Conservation (phyloP, 1,139 yeast genomes). For the Nakaseomyces kungkrabaensis region DNA sequence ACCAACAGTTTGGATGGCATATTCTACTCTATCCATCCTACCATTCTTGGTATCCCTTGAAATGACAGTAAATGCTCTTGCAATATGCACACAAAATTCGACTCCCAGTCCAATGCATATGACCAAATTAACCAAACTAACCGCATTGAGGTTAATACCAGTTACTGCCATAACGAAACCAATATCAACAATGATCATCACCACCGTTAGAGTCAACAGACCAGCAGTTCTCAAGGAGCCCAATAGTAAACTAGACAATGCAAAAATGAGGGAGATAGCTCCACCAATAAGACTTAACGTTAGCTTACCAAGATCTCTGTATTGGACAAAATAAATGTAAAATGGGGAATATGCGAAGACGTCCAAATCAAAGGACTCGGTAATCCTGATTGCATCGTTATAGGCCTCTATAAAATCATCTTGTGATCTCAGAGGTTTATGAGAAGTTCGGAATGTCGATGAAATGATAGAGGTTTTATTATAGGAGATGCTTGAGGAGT, state of each 20-base stretch:
- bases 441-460: constrained; percentile 72
- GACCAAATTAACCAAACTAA: constrained; percentile 75
- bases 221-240: constrained; percentile 59
- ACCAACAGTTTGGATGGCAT: constrained; percentile 67
- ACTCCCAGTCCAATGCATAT: constrained; percentile 90
- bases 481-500: constrained; percentile 48
- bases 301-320: constrained; percentile 48
- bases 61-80: constrained; percentile 58
- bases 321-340: constrained; percentile 87
- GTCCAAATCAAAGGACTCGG: constrained; percentile 49
- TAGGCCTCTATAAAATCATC: constrained; percentile 75
- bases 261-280: constrained; percentile 49
- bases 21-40: constrained; percentile 32
- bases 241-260: constrained; percentile 46
- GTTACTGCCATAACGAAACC: constrained; percentile 74
- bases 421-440: constrained; percentile 72
- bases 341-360: constrained; percentile 88
- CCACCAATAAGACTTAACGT: constrained; percentile 46
- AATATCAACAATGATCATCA: constrained; percentile 57
- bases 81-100: constrained; percentile 83
- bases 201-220: constrained; percentile 48
- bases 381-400: constrained; percentile 60
- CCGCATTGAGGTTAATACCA: constrained; percentile 77
- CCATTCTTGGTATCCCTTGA: constrained; percentile 28
- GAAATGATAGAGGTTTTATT: constrained; percentile 40